Evolutionary conservation across 2,329 filamentous ascomycete species (phyloP).

Genomic region (Colletotrichum abscissum): DNA sequence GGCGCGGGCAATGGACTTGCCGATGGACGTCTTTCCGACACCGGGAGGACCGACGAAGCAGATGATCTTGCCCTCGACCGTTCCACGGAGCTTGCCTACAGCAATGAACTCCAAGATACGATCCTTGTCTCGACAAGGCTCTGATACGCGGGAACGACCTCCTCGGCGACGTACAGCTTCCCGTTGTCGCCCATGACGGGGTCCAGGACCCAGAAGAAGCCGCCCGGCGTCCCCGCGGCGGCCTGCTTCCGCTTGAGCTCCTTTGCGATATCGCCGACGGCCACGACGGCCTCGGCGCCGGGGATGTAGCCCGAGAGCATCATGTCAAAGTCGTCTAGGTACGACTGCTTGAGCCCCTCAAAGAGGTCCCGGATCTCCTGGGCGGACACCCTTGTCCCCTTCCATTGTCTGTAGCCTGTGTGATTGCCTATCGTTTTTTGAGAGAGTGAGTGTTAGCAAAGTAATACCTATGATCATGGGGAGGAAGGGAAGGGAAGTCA

Average conservation of each 20-base stretch:
- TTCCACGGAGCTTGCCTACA: no score
- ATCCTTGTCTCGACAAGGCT: constrained; percentile 75
- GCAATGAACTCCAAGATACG: no score
- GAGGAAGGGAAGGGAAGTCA: neutral
- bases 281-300: constrained; percentile 83
- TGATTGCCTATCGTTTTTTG: constrained; percentile 78
- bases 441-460: neutral
- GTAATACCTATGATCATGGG: neutral
- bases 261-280: constrained; percentile 84
- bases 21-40: no score
- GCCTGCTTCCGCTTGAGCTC: constrained; percentile 78
- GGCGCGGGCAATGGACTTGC: no score
- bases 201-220: constrained; percentile 97
- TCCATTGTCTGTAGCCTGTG: constrained; percentile 90
- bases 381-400: constrained; percentile 84
- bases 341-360: constrained; percentile 83
- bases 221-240: constrained; percentile 66
- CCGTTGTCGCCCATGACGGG: constrained; percentile 99
- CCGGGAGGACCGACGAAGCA: no score
- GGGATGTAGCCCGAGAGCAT: constrained; percentile 96
- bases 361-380: constrained; percentile 88
- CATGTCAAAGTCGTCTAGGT: constrained; percentile 91
- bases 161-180: constrained; percentile 88
- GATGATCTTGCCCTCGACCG: no score
- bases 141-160: constrained; percentile 93